These are phyloP conservation scores for Truncatella angustata DNA, from an alignment of 2,329 filamentous ascomycete genomes.

Conservation along the genomic window DNA sequence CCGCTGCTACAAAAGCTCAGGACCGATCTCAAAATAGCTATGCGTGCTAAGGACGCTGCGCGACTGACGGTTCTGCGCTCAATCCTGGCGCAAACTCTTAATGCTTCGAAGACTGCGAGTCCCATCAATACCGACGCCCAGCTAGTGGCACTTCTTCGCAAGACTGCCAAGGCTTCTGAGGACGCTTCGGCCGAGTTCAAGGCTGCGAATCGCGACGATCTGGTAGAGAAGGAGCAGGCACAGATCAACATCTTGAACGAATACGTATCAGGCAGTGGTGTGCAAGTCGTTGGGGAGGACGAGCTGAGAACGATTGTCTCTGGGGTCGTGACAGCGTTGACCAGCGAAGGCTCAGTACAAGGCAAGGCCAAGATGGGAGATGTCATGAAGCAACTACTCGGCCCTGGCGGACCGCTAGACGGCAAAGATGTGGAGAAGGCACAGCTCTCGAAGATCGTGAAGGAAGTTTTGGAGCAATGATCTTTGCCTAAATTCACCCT, in stretches of 20 bases:
- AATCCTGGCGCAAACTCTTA: constrained; percentile 68
- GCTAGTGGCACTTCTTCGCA: constrained; percentile 65
- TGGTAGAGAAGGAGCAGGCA: constrained; percentile 67
- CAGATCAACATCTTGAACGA: constrained; percentile 65
- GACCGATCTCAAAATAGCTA: constrained; percentile 62
- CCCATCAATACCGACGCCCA: constrained; percentile 71
- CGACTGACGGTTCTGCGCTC: constrained; percentile 68
- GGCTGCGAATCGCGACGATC: constrained; percentile 61
- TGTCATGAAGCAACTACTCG: constrained; percentile 61
- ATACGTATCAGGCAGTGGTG: constrained; percentile 58
- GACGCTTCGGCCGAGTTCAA: constrained; percentile 64
- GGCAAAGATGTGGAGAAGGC: constrained; percentile 64
- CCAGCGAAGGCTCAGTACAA: constrained; percentile 40
- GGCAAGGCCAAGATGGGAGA: constrained; percentile 53
- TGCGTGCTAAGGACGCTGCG: constrained; percentile 62
- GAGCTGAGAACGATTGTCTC: constrained; percentile 56
- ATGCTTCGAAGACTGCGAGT: constrained; percentile 68
- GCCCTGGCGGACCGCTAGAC: constrained; percentile 50
- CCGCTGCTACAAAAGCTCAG: constrained; percentile 54
- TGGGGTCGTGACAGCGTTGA: constrained; percentile 49
- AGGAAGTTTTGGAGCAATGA: constrained; percentile 36
- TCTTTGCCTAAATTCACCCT: background rate
- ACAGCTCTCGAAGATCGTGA: constrained; percentile 60
- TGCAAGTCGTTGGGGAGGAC: constrained; percentile 56
- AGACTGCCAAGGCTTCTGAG: constrained; percentile 55